phyloP scores from a whole-genome alignment of 805 yeast species.

The Kuraishia molischiana region DNA sequence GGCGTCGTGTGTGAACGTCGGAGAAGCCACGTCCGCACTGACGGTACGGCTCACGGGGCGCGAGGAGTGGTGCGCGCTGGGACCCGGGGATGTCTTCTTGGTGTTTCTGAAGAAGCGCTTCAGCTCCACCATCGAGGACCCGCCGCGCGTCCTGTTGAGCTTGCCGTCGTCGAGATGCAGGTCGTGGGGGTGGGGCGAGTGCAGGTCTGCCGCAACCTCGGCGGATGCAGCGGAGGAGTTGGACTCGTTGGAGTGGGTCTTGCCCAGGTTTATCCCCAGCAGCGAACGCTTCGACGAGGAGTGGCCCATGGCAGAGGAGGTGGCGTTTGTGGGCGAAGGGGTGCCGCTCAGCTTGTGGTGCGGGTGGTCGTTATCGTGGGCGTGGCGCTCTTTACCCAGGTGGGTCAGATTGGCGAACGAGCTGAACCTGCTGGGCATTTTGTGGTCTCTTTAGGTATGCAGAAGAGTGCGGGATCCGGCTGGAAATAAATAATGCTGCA shows the following conservation, averaged over 20 bases:
- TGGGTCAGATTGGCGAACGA: conserved; percentile 2
- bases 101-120: conserved; percentile 64
- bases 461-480: no score
- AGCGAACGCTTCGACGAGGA: conserved; percentile 10
- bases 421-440: conserved; percentile 1
- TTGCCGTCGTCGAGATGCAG: neutral
- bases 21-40: conserved; percentile 14
- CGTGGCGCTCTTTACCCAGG: neutral
- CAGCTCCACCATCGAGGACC: conserved; percentile 55
- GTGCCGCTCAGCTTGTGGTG: neutral
- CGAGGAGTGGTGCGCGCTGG: conserved; percentile 13
- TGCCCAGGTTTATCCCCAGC: conserved; percentile 18
- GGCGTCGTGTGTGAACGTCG: conserved; percentile 28
- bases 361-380: neutral
- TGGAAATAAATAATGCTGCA: no score
- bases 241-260: conserved; percentile 19
- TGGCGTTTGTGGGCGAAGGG: neutral
- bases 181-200: neutral
- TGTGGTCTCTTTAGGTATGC: no score
- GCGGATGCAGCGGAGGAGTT: conserved; percentile 14
- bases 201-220: conserved; percentile 11
- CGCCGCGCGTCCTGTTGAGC: neutral
- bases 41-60: conserved; percentile 21
- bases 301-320: neutral
- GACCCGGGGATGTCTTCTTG: conserved; percentile 12